These are phyloP conservation scores for Albophoma yamanashiensis DNA, from an alignment of 2,329 filamentous ascomycete genomes.

Conservation along the genomic window DNA sequence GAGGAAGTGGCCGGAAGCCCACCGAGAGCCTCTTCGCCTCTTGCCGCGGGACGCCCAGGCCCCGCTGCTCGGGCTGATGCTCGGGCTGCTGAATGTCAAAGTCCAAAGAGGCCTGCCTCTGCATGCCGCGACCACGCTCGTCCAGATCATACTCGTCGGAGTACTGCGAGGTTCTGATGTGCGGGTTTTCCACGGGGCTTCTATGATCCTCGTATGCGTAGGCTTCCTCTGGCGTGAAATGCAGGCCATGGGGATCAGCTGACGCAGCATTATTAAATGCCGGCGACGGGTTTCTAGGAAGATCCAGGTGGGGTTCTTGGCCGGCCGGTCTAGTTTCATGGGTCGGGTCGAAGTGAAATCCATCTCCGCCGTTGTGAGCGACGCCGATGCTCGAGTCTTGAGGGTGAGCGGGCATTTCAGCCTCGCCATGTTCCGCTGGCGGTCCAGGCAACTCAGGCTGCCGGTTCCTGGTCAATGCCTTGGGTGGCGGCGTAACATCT, in stretches of 20 bases:
- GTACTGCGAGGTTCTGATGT: constrained; percentile 19
- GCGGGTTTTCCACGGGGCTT: constrained; percentile 11
- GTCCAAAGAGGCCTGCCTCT: constrained; percentile 13
- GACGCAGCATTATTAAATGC: constrained; percentile 9
- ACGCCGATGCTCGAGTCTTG: constrained; percentile 6
- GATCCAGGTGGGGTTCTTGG: constrained; percentile 24
- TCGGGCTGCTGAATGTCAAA: constrained; percentile 9
- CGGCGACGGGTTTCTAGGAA: constrained; percentile 19
- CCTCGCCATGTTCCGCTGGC: constrained; percentile 2
- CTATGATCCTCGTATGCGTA: constrained; percentile 5
- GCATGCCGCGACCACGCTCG: constrained; percentile 23
- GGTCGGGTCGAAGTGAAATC: constrained; percentile 14
- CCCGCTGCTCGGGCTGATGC: constrained; percentile 18
- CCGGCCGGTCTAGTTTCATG: constrained; percentile 17
- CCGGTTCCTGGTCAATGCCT: constrained; percentile 17
- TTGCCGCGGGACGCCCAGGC: constrained; percentile 43
- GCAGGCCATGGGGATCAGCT: neutral
- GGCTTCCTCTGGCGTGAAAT: constrained; percentile 2
- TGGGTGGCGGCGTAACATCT: constrained; percentile 17
- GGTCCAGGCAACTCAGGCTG: constrained; percentile 8
- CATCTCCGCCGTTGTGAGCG: constrained; percentile 8
- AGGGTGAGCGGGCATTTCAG: neutral
- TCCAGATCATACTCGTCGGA: constrained; percentile 21
- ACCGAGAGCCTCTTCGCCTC: constrained; percentile 53
- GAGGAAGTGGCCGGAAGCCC: constrained; percentile 75